These are phyloP conservation scores for Chlamydomonas eustigma DNA, from an alignment of 139 green algal genomes.

Conservation along the genomic window DNA sequence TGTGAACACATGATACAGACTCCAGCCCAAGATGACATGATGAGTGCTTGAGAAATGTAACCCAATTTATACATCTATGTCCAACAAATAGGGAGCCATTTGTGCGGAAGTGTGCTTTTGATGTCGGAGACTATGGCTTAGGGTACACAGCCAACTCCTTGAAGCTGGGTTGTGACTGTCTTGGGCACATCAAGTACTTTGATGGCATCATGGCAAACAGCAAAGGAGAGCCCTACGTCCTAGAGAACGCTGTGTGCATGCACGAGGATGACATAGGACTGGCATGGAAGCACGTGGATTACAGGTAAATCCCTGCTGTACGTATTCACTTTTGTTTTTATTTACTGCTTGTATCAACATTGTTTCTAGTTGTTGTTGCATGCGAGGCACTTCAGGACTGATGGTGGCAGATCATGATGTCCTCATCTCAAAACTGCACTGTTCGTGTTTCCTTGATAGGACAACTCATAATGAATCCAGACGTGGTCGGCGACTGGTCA, in stretches of 20 bases:
- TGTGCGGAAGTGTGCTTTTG: conserved; percentile 80
- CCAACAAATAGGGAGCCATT: conserved; percentile 60
- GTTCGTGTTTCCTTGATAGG: conserved; percentile 16
- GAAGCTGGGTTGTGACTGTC: conserved; percentile 81
- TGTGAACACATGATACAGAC: no score
- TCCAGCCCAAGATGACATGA: no score
- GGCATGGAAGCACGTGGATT: conserved; percentile 49
- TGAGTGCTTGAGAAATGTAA: no score
- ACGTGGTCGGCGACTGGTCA: conserved; percentile 43
- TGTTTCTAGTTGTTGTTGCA: neutral
- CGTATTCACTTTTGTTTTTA: no score
- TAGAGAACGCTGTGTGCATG: conserved; percentile 80
- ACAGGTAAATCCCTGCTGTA: conserved; percentile 7
- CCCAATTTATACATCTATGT: no score
- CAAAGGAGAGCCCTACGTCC: conserved; percentile 39
- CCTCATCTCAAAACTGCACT: neutral
- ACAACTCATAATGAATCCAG: conserved; percentile 42
- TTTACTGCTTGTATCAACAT: no score
- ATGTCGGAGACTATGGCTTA: conserved; percentile 55
- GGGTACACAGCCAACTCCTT: conserved; percentile 63
- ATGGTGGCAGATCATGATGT: neutral
- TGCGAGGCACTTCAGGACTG: neutral
- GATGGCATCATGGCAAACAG: conserved; percentile 62
- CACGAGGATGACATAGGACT: conserved; percentile 77
- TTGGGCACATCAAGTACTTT: conserved; percentile 84